phyloP scores from a whole-genome alignment of 306 rosid species.

The Elaeagnus macrophylla region DNA sequence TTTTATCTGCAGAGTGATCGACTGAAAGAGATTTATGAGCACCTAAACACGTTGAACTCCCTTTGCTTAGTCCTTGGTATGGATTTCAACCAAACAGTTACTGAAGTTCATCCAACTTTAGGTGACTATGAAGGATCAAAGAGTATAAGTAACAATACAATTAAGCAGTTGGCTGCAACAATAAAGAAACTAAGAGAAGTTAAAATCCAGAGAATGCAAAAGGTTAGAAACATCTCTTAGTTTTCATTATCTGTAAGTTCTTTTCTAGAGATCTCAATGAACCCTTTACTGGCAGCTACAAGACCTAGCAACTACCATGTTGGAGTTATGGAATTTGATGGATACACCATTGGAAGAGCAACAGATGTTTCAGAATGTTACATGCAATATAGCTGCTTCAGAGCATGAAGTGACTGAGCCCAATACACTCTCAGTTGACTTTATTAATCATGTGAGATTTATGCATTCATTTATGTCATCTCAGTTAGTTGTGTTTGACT shows the following conservation, averaged over 20 bases:
- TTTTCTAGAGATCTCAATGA: conserved; percentile 12
- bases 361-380: conserved; percentile 84
- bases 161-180: conserved; percentile 48
- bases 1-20: conserved; percentile 58
- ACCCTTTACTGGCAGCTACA: conserved; percentile 58
- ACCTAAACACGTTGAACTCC: conserved; percentile 45
- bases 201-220: conserved; percentile 89
- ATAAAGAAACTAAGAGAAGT: conserved; percentile 45
- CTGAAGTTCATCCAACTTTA: conserved; percentile 59
- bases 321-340: conserved; percentile 96
- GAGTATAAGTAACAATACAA: conserved; percentile 50
- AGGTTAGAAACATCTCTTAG: conserved; percentile 32
- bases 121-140: conserved; percentile 55
- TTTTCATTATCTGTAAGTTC: conserved; percentile 8
- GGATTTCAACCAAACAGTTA: conserved; percentile 57
- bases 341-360: conserved; percentile 96
- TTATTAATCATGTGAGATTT: conserved; percentile 61
- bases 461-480: conserved; percentile 2
- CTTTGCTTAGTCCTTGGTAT: conserved; percentile 85
- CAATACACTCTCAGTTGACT: conserved; percentile 61
- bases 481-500: too few species aligned
- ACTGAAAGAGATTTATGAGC: conserved; percentile 57
- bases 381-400: conserved; percentile 85
- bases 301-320: conserved; percentile 83
- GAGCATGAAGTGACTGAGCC: conserved; percentile 89